Evolutionary conservation across 352 stramenopile species (phyloP).

Genomic region (Pythium aristosporum): DNA sequence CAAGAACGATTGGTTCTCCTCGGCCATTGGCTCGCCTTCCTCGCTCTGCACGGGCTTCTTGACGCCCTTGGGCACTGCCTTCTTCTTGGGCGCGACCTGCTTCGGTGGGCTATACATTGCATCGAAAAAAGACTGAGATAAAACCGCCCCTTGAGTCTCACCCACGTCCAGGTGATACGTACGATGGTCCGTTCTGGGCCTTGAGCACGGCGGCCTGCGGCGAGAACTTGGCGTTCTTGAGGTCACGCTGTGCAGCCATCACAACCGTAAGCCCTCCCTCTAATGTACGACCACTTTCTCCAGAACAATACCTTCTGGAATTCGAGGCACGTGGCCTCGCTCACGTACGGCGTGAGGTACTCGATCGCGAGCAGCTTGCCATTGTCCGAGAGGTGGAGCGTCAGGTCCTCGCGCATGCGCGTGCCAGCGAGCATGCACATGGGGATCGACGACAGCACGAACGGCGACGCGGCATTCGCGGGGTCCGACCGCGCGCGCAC

Average conservation of each 20-base stretch:
- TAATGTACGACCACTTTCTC: no score
- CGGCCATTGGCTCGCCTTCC: constrained; percentile 54
- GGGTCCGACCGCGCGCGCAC: constrained; percentile 68
- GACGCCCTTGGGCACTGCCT: constrained; percentile 66
- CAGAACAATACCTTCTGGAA: constrained; percentile 43
- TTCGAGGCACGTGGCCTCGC: constrained; percentile 37
- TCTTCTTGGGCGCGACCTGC: constrained; percentile 55
- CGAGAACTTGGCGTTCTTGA: constrained; percentile 62
- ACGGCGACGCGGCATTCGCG: constrained; percentile 52
- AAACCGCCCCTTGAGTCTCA: not conserved
- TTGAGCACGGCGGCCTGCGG: constrained; percentile 58
- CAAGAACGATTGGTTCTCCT: constrained; percentile 79
- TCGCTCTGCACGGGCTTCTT: constrained; percentile 64
- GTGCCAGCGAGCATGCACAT: constrained; percentile 78
- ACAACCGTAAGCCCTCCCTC: not conserved
- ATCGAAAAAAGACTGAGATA: no score
- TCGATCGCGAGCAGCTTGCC: constrained; percentile 81
- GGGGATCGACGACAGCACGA: constrained; percentile 73
- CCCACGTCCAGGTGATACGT: constrained; percentile 18
- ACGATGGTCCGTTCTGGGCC: constrained; percentile 64
- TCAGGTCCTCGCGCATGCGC: constrained; percentile 75
- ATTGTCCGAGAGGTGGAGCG: constrained; percentile 78
- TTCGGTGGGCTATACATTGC: constrained; percentile 49
- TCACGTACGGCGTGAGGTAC: constrained; percentile 69
- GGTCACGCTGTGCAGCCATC: constrained; percentile 31